These are phyloP conservation scores for Aspergillus hiratsukae DNA, from an alignment of 2,329 filamentous ascomycete genomes.

Conservation along the genomic window DNA sequence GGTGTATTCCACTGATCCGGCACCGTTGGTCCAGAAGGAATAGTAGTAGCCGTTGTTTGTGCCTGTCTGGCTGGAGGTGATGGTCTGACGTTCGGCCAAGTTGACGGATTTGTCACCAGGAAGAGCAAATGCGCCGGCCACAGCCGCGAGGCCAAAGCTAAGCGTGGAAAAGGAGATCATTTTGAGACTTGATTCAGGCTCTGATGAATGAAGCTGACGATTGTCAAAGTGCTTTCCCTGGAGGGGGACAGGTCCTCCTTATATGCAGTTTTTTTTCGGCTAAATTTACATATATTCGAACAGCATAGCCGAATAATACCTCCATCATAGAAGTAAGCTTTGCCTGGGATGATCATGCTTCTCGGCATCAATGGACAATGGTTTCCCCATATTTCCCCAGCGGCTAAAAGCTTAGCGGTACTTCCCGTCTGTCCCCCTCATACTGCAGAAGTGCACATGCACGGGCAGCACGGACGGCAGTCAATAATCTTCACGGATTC, in stretches of 20 bases:
- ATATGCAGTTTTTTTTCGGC: background rate
- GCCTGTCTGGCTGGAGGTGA: slow-evolving; percentile 17
- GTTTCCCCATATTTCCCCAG: background rate
- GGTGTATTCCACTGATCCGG: slow-evolving; percentile 42
- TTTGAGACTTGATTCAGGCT: background rate
- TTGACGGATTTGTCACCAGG: slow-evolving; percentile 1
- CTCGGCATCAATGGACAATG: background rate
- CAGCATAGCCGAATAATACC: background rate
- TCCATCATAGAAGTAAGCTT: background rate
- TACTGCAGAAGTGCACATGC: too few species aligned
- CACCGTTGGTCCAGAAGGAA: slow-evolving; percentile 48
- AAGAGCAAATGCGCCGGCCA: slow-evolving; percentile 7
- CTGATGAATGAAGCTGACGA: background rate
- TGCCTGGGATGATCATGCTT: background rate
- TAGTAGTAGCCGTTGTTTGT: slow-evolving; percentile 46
- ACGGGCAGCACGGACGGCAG: too few species aligned
- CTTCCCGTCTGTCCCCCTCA: too few species aligned
- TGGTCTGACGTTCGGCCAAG: slow-evolving; percentile 9
- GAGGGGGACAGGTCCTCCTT: background rate
- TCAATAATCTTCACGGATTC: background rate
- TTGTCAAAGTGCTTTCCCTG: background rate
- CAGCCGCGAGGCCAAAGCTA: slow-evolving; percentile 1
- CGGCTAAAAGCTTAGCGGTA: background rate
- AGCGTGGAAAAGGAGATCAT: background rate
- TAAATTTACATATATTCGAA: background rate